Evolutionary conservation across 495 filamentous ascomycete species (phyloP).

Genomic region (Hyaloscypha finlandica): DNA sequence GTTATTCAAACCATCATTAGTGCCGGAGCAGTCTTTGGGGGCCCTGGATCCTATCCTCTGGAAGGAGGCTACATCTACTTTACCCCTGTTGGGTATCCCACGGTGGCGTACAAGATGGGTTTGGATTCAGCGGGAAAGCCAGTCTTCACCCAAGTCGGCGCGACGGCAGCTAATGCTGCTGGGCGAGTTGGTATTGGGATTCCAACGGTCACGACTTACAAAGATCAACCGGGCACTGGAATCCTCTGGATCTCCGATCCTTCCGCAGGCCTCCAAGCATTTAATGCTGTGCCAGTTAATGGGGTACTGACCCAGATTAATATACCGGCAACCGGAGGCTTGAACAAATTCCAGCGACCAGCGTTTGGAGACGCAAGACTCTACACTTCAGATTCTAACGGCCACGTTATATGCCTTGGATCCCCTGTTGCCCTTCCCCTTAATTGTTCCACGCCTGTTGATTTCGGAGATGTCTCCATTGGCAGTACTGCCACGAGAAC

Average conservation of each 20-base stretch:
- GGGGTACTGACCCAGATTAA: slow-evolving; percentile 42
- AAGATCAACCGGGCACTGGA: slow-evolving; percentile 42
- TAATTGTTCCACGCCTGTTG: slow-evolving; percentile 40
- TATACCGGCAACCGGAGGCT: slow-evolving; percentile 40
- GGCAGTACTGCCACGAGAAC: slow-evolving; percentile 31
- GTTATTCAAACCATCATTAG: slow-evolving; percentile 46
- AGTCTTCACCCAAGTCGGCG: slow-evolving; percentile 39
- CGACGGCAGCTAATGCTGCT: slow-evolving; percentile 38
- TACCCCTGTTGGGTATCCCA: slow-evolving; percentile 35
- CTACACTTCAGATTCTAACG: slow-evolving; percentile 43
- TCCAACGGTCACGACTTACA: slow-evolving; percentile 41
- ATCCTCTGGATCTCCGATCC: slow-evolving; percentile 43
- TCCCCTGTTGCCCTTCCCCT: slow-evolving; percentile 45
- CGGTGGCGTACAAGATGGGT: slow-evolving; percentile 40
- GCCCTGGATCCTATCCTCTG: slow-evolving; percentile 47
- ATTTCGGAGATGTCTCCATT: slow-evolving; percentile 46
- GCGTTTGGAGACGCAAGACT: slow-evolving; percentile 49
- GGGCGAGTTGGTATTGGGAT: slow-evolving; percentile 38
- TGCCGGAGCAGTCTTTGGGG: slow-evolving; percentile 45
- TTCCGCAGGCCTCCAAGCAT: slow-evolving; percentile 39
- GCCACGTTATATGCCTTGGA: slow-evolving; percentile 44
- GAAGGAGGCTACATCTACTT: slow-evolving; percentile 53
- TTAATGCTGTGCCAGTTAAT: slow-evolving; percentile 41
- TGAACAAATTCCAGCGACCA: slow-evolving; percentile 49
- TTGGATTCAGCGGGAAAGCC: slow-evolving; percentile 39